Conservation (phyloP, 805 yeast genomes). For the Saccharomyces eubayanus region DNA sequence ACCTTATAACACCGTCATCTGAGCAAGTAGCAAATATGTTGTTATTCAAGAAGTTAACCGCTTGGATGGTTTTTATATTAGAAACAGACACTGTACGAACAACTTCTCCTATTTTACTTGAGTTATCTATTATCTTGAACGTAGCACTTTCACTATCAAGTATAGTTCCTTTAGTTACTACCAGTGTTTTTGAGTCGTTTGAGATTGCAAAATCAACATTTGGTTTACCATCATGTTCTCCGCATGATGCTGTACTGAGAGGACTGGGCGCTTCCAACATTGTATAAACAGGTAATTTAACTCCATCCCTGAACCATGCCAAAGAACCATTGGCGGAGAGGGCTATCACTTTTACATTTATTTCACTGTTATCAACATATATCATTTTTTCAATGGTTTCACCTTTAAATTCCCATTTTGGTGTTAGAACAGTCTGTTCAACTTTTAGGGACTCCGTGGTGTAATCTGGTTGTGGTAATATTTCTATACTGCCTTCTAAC, state of each 20-base stretch:
- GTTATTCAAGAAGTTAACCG: conserved; percentile 18
- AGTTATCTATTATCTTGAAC: conserved; percentile 20
- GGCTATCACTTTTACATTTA: conserved; percentile 23
- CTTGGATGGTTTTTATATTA: conserved; percentile 12
- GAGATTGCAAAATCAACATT: conserved; percentile 20
- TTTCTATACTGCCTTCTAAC: background rate
- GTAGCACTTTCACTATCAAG: conserved; percentile 5
- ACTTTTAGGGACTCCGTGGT: conserved; percentile 60
- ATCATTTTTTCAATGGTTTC: conserved; percentile 21
- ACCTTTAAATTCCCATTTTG: conserved; percentile 24
- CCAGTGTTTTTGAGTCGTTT: conserved; percentile 13
- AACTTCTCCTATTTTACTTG: conserved; percentile 17
- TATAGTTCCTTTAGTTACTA: conserved; percentile 14
- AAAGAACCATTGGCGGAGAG: conserved; percentile 25
- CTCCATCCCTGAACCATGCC: conserved; percentile 27
- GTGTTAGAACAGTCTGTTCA: conserved; percentile 5
- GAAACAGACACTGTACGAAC: conserved; percentile 16
- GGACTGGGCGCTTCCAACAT: conserved; percentile 16
- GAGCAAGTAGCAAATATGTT: conserved; percentile 21
- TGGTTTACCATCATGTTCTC: background rate
- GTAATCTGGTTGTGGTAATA: conserved; percentile 44
- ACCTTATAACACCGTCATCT: conserved; percentile 20
- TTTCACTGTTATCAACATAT: conserved; percentile 15
- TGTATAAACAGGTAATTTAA: conserved; percentile 18
- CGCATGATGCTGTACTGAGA: conserved; percentile 3